Base-by-base conservation (phyloP, 306 rosid species). In the Luffa acutangula region DNA sequence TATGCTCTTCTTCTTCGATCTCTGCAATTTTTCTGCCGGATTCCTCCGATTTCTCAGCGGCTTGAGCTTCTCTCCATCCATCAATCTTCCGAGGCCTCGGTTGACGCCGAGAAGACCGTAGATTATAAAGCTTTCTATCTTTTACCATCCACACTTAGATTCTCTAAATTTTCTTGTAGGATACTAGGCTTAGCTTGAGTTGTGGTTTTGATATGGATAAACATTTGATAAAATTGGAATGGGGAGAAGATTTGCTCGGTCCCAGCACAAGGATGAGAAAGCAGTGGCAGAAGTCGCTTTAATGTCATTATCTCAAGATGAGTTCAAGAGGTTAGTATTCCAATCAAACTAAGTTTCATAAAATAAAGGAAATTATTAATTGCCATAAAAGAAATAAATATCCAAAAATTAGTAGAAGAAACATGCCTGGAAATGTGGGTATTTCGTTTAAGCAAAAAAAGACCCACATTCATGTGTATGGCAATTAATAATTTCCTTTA, bases 221-320 rank as follows among this genome's bases (percentile, higher is more conserved):
- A 31, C 69, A 62, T 56, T 33, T 4, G 34, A 58, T 58, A 21
- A 58, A 52, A 58, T 58, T 58, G 13, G 37, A 8, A 58, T 3
- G 36, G 9, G 25, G 1, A 58, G 33, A 21, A 21, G 65, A 9
- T 58, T 58, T 21, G 36, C 36, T 9, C 11, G 36, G 3, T 6
- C 65, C 11, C 8, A 20, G 9, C 9, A 3, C 34, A 58, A 57
- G 13, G n/a, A 14, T 14, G 56, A 52, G 73, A 85, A 90, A 85
- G 96, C 97, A 43, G 97, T 90, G 77, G 99, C 99, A 56, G 87
- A 86, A 87, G 76, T 81, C 74, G 99, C 99, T 82, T 80, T 95
- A 66, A 46, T 53, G 80, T 87, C 94, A 13, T 83, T 93, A 52
- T 77, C 82, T 36, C 86, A 87, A 18, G 75, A 51, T 43, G 89